Evolutionary conservation across 352 stramenopile species (phyloP).

Genomic region (Phytophthora fragariaefolia): DNA sequence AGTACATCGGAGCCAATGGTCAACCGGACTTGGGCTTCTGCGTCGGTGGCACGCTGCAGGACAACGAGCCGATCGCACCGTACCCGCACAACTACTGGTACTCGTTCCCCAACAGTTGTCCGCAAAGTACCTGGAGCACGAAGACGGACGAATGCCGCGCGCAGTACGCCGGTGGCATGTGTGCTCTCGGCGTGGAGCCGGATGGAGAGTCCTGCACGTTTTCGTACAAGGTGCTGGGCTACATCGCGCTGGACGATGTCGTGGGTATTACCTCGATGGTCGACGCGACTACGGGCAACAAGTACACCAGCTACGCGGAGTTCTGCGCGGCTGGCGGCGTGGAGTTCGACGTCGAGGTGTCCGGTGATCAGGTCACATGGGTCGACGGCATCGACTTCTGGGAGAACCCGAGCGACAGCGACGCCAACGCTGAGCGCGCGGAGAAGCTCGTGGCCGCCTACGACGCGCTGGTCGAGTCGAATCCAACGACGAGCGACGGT

Average conservation of each 20-base stretch:
- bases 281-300: constrained; percentile 45
- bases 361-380: constrained; percentile 34
- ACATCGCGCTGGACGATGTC: constrained; percentile 67
- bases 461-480: constrained; percentile 34
- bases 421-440: constrained; percentile 54
- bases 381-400: constrained; percentile 70
- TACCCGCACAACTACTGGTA: constrained; percentile 86
- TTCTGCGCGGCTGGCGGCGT: constrained; percentile 63
- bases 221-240: constrained; percentile 68
- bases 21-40: constrained; percentile 56
- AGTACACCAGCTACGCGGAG: constrained; percentile 58
- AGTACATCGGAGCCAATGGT: constrained; percentile 56
- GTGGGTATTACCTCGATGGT: constrained; percentile 72
- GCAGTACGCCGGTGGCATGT: constrained; percentile 52
- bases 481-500: constrained; percentile 42
- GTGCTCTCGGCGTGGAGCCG: constrained; percentile 50
- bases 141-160: constrained; percentile 55
- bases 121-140: constrained; percentile 39
- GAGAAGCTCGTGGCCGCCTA: constrained; percentile 60
- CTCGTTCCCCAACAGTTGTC: constrained; percentile 82
- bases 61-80: constrained; percentile 59
- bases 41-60: constrained; percentile 47
- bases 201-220: constrained; percentile 71
- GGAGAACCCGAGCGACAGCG: constrained; percentile 49
- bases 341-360: constrained; percentile 54